Percentiles rank a stretch among this genome's conserved stretches.
phyloP scores from a whole-genome alignment of 257 asterid species.

The Nicotiana paniculata region DNA sequence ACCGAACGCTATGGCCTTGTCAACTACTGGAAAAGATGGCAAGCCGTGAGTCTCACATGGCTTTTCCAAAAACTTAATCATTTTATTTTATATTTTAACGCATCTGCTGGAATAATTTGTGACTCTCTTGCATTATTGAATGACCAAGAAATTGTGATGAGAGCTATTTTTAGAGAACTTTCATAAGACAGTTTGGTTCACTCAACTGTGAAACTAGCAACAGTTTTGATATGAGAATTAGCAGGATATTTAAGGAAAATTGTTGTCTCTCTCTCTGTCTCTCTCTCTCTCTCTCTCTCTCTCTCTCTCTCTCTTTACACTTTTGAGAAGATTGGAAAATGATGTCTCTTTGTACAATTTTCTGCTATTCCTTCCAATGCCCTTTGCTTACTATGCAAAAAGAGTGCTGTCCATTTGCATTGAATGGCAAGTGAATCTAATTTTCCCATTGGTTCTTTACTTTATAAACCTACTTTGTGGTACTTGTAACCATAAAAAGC shows the following conservation, averaged over 20 bases:
- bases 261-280: not conserved
- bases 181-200: not conserved
- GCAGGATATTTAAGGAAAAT: not conserved
- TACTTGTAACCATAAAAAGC: slow-evolving; percentile 1
- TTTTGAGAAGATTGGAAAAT: not conserved
- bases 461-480: not conserved
- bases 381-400: not conserved
- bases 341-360: not conserved
- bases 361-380: not conserved
- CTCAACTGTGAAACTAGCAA: not conserved
- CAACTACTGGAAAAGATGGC: slow-evolving; percentile 84
- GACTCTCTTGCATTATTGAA: not conserved
- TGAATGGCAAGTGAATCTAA: not conserved
- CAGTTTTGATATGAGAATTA: not conserved
- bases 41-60: slow-evolving; percentile 48
- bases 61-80: not conserved
- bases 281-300: too few relatives aligned
- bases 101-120: not conserved
- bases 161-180: not conserved
- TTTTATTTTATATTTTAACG: not conserved
- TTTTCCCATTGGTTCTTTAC: not conserved
- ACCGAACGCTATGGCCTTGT: slow-evolving; percentile 96
- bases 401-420: not conserved
- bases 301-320: not conserved
- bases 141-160: not conserved